These are phyloP conservation scores for Fusarium scirpi DNA, from an alignment of 2,329 filamentous ascomycete genomes.

Conservation along the genomic window DNA sequence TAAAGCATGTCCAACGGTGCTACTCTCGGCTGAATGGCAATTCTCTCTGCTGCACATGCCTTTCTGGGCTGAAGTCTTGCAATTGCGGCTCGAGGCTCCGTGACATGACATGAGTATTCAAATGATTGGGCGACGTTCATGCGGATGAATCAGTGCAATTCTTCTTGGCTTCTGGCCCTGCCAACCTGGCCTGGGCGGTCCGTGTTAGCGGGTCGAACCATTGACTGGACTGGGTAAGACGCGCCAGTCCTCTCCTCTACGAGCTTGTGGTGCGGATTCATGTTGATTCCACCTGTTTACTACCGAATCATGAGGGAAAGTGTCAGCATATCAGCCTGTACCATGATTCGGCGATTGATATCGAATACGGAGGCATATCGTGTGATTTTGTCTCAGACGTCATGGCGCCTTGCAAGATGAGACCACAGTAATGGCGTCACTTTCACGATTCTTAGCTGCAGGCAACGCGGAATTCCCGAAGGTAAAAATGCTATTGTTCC, in stretches of 20 bases:
- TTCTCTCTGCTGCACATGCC: not conserved
- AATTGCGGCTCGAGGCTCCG: not conserved
- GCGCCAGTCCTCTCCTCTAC: slow-evolving; percentile 8
- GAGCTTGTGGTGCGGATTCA: not conserved
- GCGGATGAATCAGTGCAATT: not conserved
- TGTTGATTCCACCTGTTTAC: not conserved
- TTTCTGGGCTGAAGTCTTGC: slow-evolving; percentile 2
- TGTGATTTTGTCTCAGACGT: not conserved
- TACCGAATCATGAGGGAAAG: not conserved
- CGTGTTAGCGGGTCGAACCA: slow-evolving; percentile 21
- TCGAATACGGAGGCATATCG: not conserved
- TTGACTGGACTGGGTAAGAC: not conserved
- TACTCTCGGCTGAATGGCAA: slow-evolving; percentile 41
- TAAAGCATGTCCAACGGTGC: slow-evolving; percentile 34
- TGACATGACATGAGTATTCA: not conserved
- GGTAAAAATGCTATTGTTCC: not conserved
- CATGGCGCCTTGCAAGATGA: slow-evolving; percentile 6
- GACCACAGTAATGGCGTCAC: slow-evolving; percentile 20
- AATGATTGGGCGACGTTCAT: slow-evolving; percentile 3
- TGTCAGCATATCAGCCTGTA: not conserved
- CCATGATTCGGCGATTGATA: not conserved
- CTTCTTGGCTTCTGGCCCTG: slow-evolving; percentile 9
- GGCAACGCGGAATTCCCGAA: not conserved
- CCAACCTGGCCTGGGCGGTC: slow-evolving; percentile 23
- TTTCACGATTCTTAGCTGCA: not conserved